Percentiles rank a stretch among this genome's conserved stretches.
Evolutionary conservation across 2,329 filamentous ascomycete genomes (phyloP).

Genomic region (Cryphonectria naterciae): DNA sequence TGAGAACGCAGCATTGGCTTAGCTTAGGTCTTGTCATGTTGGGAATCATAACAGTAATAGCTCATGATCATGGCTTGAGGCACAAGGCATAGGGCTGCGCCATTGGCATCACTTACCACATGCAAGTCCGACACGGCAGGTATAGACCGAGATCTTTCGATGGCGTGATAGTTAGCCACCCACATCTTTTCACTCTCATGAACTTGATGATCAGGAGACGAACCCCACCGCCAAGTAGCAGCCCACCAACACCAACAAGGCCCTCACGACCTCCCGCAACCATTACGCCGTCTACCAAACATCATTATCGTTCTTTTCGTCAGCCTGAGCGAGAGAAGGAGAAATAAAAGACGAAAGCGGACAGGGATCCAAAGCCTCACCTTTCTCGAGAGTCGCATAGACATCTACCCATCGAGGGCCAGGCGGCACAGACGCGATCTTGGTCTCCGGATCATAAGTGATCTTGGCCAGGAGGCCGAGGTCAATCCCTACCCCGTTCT

Average conservation of each 20-base stretch:
- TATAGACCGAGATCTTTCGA: neutral
- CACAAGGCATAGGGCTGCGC: neutral
- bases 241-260: slow-evolving; percentile 5
- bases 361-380: neutral
- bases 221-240: slow-evolving; percentile 14
- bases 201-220: neutral
- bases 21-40: neutral
- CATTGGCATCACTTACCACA: slow-evolving; percentile 1
- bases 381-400: slow-evolving; percentile 11
- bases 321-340: too few species aligned
- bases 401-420: slow-evolving; percentile 12
- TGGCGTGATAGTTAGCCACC: neutral
- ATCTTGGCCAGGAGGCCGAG: slow-evolving; percentile 6
- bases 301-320: neutral
- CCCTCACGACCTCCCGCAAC: slow-evolving; percentile 17
- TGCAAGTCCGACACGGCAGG: slow-evolving; percentile 10
- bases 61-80: neutral
- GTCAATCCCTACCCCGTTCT: slow-evolving; percentile 11
- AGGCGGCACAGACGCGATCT: slow-evolving; percentile 10
- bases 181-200: neutral
- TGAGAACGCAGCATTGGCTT: slow-evolving; percentile 34
- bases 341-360: neutral
- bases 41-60: neutral
- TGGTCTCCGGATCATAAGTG: slow-evolving; percentile 3
- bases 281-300: neutral